phyloP scores from a whole-genome alignment of 1,284 basidiomycete genomes.

The Ceratobasidium sp. region DNA sequence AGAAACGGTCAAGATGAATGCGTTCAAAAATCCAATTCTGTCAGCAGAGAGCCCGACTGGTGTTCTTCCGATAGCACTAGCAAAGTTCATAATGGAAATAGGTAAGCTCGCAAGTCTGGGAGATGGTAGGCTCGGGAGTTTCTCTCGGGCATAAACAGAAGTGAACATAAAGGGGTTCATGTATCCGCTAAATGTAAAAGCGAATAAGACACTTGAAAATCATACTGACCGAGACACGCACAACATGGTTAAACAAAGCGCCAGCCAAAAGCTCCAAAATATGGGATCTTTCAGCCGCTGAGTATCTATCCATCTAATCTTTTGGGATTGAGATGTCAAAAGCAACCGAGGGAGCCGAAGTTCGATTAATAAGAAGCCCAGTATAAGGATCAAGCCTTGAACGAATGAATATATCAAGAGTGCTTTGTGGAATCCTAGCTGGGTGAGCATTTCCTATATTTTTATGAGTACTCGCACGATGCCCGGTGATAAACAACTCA shows the following conservation, averaged over 20 bases:
- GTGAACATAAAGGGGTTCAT: conserved; percentile 42
- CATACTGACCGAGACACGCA: not conserved
- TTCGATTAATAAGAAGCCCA: conserved; percentile 42
- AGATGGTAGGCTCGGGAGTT: conserved; percentile 30
- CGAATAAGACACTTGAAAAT: conserved; percentile 9
- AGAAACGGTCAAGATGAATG: conserved; percentile 43
- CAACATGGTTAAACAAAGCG: conserved; percentile 40
- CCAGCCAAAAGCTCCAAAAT: conserved; percentile 43
- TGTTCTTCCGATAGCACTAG: conserved; percentile 44
- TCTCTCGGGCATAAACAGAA: conserved; percentile 41
- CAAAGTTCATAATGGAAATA: conserved; percentile 44
- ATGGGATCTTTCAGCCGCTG: conserved; percentile 39
- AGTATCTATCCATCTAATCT: conserved; percentile 42
- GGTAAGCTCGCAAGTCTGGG: conserved; percentile 43
- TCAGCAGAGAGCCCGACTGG: conserved; percentile 45
- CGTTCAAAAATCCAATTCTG: conserved; percentile 44
- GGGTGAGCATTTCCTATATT: conserved; percentile 41
- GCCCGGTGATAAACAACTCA: not conserved
- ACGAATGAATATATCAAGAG: conserved; percentile 44
- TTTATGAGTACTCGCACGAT: not conserved
- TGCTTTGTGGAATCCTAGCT: conserved; percentile 42
- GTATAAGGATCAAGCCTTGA: conserved; percentile 39
- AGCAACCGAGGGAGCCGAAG: conserved; percentile 24
- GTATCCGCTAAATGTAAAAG: conserved; percentile 39
- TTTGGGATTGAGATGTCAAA: not conserved